Base-by-base conservation (phyloP, 768 basidiomycete genomes). In the Mycena floridula region DNA sequence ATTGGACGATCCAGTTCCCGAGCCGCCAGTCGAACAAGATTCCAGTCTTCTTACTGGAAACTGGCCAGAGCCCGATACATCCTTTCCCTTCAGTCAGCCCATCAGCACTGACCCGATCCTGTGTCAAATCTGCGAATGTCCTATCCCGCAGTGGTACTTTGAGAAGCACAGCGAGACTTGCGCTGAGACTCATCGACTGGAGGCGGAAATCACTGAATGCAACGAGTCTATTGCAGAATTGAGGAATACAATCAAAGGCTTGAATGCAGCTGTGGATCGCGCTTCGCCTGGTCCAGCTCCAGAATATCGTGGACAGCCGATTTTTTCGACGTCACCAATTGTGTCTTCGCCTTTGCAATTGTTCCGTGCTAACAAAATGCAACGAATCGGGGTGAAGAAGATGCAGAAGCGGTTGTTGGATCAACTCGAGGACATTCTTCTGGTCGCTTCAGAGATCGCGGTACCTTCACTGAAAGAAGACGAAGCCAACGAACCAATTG, bases 121-220 rank as follows among this genome's bases (percentile, higher is more conserved):
- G 18, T 98, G 96, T 67, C 88, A 96, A 24, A 99, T 99, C 50
- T 99, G 96, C 71, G 96, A 99, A 66, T 82, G 87, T 58, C 84
- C 88, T 53, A 88, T 98, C 46, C 94, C 95, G 2, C 89, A 95
- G 49, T 99, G 96, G 96, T 99, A 93, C 70, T 99, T 99, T 61
- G 96, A 98, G 69, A 98, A 97, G 69, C 96, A 99, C 70, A 98
- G 92, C 76, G 96, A 99, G 66, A 98, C 94, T 9, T 99, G 96
- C 55, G 90, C 82, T 53, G 95, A 97, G 66, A 85, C 89, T 3
- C 96, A 99, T 65, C 83, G 90, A 37, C 74, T 99, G 49, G 96
- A 99, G 64, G 92, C 93, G 15, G 94, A 96, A 63, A 93, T 98
- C 52, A 67, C 76, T 28, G 89, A 92, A 57, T 90, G 86, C 70